Base-by-base conservation (phyloP, 176 grass and related monocot genomes). In the Otatea glauca region DNA sequence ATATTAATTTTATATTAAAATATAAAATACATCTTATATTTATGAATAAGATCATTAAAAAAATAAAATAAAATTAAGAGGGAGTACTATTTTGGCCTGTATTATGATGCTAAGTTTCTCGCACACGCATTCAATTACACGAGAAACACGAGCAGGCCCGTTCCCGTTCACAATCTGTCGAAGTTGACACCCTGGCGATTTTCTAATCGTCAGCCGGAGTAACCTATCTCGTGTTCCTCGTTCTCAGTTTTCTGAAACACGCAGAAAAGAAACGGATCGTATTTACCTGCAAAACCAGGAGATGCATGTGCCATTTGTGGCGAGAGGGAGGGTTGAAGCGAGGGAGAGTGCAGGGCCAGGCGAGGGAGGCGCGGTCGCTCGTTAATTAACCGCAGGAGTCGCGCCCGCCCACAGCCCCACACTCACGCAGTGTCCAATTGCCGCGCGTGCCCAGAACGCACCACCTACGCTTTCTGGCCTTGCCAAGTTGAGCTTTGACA, bases 401-500 rank as follows among this genome's bases (percentile, higher is more conserved):
- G n/a, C 79, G 20, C 20, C 53, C 53, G 48, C 0, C 61, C 61
- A 70, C 71, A 58, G 79, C 79, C 61, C 78, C 84, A 78, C 83
- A 90, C 79, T 77, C 88, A 70, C 88, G 63, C 29, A 60, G 0
- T 32, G 78, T 50, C 75, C 32, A 37, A 39, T 79, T 44, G 38
- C 74, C 60, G 89, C 80, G 89, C 85, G 84, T 87, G 74, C 66
- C 16, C 1, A 11, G 38, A 35, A 82, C 84, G 83, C 83, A 76
- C 73, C 41, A 50, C 68, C 75, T 68, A 68, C 68, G 61, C 69
- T 83, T 78, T 78, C n/a, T n/a, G 43, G 9, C 13, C 25, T n/a
- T 2, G 82, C 88, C 82, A 85, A 81, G 83, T 65, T 77, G 88
- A 58, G 72, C 78, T 34, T 74, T 48, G 21, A 83, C 88, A 62